Evolutionary conservation across 495 filamentous ascomycete species (phyloP), one percentile per base, ranked within the genome.

Genomic region (Pseudotulostoma volvatum): DNA sequence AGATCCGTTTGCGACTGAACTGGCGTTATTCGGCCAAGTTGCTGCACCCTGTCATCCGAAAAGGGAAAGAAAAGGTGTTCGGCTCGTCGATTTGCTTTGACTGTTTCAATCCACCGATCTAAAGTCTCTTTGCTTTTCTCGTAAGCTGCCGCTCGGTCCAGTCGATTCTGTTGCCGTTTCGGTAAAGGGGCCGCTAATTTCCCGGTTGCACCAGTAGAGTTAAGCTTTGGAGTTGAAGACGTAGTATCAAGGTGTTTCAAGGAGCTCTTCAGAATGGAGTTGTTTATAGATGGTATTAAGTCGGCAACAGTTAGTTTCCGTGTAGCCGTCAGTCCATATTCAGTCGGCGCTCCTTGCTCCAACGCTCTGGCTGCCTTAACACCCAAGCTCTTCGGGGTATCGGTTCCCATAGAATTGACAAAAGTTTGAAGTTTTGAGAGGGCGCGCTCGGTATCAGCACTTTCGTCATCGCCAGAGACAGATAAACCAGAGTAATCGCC

Each of bases 41-140:
- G 68, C 53, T 56, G 67, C 42, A 42, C 64, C 36, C 75, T 66
- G 1, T 81, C 78, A 43, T 93, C 80, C 3, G 76, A 68, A 0
- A 95, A 68, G 17, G 90, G 90, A 53, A 96, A 97, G n/a, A 77
- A 64, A 1, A 96, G 63, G 55, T 94, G 88, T 18, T 95, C 92
- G 3, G 90, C 87, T 42, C 84, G 70, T 30, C 92, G 76, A 55
- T 94, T 93, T 18, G 83, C 76, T 56, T 93, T 93, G 48, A 97
- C 86, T 0, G 92, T 95, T 36, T 93, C 88, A 14, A 78, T 73
- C 90, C 90, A 97, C 43, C 83, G 75, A 41, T 81, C 77, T 17
- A 97, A 62, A 0, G 84, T 84, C 56, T 95, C 79, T 49, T 85
- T 94, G 32, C 84, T 88, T 63, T 93, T 84, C 20, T 85, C 74